Base-by-base conservation (phyloP, 2,329 filamentous ascomycete genomes). In the Diaporthe amygdali region DNA sequence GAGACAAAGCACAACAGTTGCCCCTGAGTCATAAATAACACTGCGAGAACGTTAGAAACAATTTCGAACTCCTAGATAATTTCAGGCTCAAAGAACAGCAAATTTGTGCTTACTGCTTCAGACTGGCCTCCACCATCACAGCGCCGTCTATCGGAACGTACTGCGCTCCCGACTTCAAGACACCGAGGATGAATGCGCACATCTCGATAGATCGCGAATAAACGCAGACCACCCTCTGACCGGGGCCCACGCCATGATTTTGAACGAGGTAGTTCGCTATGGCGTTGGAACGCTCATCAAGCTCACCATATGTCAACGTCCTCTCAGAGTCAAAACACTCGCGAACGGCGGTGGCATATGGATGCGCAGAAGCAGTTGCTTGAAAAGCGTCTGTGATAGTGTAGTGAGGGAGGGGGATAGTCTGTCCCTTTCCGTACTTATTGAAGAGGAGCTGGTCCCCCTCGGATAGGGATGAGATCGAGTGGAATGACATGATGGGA, bases 111-210 rank as follows among this genome's bases (percentile, higher is more conserved):
- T 32, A 89, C 87, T 69, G 86, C 84, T 30, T 79, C 78, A 90
- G 80, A 3, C 84, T 84, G 22, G 81, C 79, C 63, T 86, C 84
- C 0, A 86, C 81, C 12, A 86, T 84, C 39, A 88, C 82, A 7
- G 86, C 85, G 44, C 88, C 88, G 72, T 91, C 89, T 2, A 91
- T 82, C 3, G 89, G 89, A 6, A 90, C 83, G 75, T 91, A 91
- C 74, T 91, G 88, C 17, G 85, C 88, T 25, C 88, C 88, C 59
- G 85, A 85, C 69, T 87, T 88, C 41, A 91, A 79, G 22, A 90
- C 81, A 2, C 87, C 88, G 69, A 88, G 81, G 61, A 90, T 89
- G 25, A 85, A 88, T 63, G 89, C 82, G 8, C 90, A 79, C 87
- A 90, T 89, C 73, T 88, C 87, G 59, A 88, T 78, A 47, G 49